Conservation (phyloP, 352 stramenopile genomes). For the Elongisporangium anandrum region DNA sequence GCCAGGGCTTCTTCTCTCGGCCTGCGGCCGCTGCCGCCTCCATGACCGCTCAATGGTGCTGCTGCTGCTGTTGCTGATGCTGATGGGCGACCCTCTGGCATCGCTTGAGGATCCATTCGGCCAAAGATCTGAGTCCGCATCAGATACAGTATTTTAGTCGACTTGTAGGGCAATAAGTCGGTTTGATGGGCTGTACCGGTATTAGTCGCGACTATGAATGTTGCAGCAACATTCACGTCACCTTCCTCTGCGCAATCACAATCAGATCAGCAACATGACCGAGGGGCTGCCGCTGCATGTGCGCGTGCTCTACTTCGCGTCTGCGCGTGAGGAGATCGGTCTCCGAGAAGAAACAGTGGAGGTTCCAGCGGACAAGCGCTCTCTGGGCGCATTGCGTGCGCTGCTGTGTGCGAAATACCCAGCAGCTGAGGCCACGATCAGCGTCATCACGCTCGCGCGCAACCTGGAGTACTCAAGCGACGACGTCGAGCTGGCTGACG, state of each 20-base stretch:
- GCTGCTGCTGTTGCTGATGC: neutral
- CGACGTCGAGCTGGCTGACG: conserved; percentile 39
- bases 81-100: conserved; percentile 2
- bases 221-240: neutral
- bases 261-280: neutral
- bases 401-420: conserved; percentile 50
- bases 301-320: conserved; percentile 83
- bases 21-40: conserved; percentile 4
- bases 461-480: conserved; percentile 73
- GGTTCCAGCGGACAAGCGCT: conserved; percentile 16
- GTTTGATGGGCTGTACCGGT: neutral
- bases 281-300: conserved; percentile 25
- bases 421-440: conserved; percentile 32
- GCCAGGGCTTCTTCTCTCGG: conserved; percentile 51
- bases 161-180: neutral
- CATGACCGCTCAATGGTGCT: neutral
- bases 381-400: conserved; percentile 35
- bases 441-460: conserved; percentile 55
- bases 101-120: conserved; percentile 28
- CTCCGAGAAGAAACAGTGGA: conserved; percentile 58
- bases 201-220: neutral
- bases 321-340: conserved; percentile 63
- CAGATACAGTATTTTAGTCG: neutral
- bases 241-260: neutral
- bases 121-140: neutral